A percentile compares a stretch with the other conserved stretches of the same genome.
Conservation (phyloP, 139 green algal species). For the Dunaliella sp. region DNA sequence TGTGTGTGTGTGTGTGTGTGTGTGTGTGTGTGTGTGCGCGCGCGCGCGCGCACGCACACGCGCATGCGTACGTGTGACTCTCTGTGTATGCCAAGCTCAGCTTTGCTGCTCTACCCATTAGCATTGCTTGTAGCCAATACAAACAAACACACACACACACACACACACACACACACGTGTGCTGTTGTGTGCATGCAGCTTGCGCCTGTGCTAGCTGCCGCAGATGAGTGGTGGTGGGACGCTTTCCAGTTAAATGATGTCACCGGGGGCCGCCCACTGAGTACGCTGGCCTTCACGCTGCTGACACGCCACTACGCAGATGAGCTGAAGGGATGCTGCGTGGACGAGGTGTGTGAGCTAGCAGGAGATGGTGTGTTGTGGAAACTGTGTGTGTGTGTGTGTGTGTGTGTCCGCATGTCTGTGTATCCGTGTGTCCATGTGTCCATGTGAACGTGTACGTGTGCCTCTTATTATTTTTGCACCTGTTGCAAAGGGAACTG, state of each 20-base stretch:
- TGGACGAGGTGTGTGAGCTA: not conserved
- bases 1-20: not conserved
- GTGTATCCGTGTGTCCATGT: not conserved
- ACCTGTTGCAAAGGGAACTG: too few species aligned
- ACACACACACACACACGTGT: not conserved
- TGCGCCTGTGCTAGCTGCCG: slow-evolving; percentile 12
- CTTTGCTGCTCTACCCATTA: not conserved
- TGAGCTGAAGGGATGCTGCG: not conserved
- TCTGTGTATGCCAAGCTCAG: not conserved
- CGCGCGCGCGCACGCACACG: not conserved
- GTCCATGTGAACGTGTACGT: too few species aligned
- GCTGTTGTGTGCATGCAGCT: slow-evolving; percentile 12
- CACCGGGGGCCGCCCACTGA: slow-evolving; percentile 24
- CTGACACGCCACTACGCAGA: slow-evolving; percentile 17
- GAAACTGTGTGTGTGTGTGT: not conserved
- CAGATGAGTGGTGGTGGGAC: slow-evolving; percentile 27
- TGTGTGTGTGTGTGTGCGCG: not conserved
- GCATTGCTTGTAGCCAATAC: too few species aligned
- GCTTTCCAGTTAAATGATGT: slow-evolving; percentile 18
- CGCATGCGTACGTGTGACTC: not conserved
- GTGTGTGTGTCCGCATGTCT: not conserved
- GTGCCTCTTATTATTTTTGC: too few species aligned
- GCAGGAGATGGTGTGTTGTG: too few species aligned
- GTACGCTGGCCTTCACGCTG: slow-evolving; percentile 24
- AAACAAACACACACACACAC: too few species aligned